Percentiles rank a stretch among this genome's conserved stretches.
phyloP scores from a whole-genome alignment of 495 filamentous ascomycete species.

The Penicillium arizonense region DNA sequence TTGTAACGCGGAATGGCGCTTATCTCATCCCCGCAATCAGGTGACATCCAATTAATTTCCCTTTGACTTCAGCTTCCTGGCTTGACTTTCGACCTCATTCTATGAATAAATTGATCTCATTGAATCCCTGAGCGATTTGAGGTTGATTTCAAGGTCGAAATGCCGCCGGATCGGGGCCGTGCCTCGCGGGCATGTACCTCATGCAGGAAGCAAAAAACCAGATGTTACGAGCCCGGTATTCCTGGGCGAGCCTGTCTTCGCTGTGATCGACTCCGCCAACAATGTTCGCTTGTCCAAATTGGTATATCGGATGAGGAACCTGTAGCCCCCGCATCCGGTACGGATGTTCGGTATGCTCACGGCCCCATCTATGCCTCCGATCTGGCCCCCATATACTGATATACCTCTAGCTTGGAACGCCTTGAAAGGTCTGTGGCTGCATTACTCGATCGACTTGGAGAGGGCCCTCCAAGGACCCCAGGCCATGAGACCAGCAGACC shows the following conservation, averaged over 20 bases:
- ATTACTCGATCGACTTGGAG: conserved; percentile 35
- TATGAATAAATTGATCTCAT: not conserved
- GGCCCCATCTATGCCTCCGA: not conserved
- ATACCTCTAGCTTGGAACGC: conserved; percentile 27
- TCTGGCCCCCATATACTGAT: conserved; percentile 1
- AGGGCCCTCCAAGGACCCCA: conserved; percentile 8
- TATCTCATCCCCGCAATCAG: conserved; percentile 19
- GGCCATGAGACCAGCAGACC: conserved; percentile 10
- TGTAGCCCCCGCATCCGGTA: conserved; percentile 1
- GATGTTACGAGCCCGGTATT: conserved; percentile 38
- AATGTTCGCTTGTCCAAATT: conserved; percentile 30
- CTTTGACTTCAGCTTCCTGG: not conserved
- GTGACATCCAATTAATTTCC: conserved; percentile 7
- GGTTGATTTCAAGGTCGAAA: conserved; percentile 9
- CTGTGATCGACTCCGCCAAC: conserved; percentile 36
- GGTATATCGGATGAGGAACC: conserved; percentile 1
- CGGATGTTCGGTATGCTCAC: conserved; percentile 20
- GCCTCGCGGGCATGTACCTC: conserved; percentile 44
- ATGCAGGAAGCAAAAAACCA: conserved; percentile 45
- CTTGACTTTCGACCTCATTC: not conserved
- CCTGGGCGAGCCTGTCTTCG: conserved; percentile 34
- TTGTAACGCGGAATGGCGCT: conserved; percentile 9
- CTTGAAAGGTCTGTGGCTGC: conserved; percentile 34
- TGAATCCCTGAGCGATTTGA: too few species aligned
- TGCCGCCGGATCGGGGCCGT: conserved; percentile 44